phyloP scores from a whole-genome alignment of 78 protist genomes.

The slime mould (Dictyostelium discoideum) region dicty_2.7 NC_007088.5:6095501-6096000 shows the following conservation, averaged over 20 bases:
- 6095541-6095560: conserved; percentile 38
- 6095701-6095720: too few species aligned
- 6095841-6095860: neutral
- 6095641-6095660: conserved; percentile 6
- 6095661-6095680: neutral
- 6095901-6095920: neutral
- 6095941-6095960: neutral
- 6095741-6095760: neutral
- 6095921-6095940: neutral
- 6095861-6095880: neutral
- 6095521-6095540: conserved; percentile 55
- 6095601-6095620: conserved; percentile 22
- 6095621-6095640: conserved; percentile 38
- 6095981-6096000: neutral
- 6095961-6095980: neutral
- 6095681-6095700: too few species aligned
- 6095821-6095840: neutral
- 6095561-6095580: conserved; percentile 39
- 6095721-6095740: too few species aligned
- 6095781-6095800: neutral
- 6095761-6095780: neutral
- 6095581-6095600: conserved; percentile 26
- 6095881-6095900: neutral
- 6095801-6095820: neutral
- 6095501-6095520: neutral